Percentiles rank a stretch among this genome's conserved stretches.
These are phyloP conservation scores for Ogataea populi-albae DNA, from an alignment of 805 yeast genomes.

Conservation along the genomic window DNA sequence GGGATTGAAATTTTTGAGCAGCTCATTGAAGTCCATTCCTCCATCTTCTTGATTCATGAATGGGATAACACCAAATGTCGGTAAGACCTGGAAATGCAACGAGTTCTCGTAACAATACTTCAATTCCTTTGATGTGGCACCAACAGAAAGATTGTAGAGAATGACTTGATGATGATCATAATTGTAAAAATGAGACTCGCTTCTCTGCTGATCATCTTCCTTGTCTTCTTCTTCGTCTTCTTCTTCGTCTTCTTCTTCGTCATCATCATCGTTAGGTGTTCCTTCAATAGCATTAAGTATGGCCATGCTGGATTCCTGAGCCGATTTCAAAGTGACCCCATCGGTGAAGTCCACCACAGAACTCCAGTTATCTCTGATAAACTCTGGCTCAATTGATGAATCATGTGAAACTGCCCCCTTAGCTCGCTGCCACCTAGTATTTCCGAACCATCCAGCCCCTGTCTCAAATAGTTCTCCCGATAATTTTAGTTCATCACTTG, in stretches of 20 bases:
- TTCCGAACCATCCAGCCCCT: constrained; percentile 97
- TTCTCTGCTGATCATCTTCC: constrained; percentile 37
- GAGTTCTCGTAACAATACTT: constrained; percentile 76
- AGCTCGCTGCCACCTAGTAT: constrained; percentile 93
- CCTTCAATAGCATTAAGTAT: constrained; percentile 64
- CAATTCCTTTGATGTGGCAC: constrained; percentile 76
- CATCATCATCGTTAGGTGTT: constrained; percentile 41
- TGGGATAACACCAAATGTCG: constrained; percentile 88
- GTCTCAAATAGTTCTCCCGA: constrained; percentile 85
- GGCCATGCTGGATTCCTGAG: constrained; percentile 78
- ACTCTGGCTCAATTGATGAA: constrained; percentile 58
- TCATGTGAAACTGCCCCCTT: constrained; percentile 72
- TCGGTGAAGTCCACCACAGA: constrained; percentile 63
- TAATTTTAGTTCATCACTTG: constrained; percentile 66
- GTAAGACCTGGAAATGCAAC: constrained; percentile 77
- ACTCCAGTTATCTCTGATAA: constrained; percentile 63
- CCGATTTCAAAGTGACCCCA: constrained; percentile 51
- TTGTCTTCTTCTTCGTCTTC: constrained; percentile 45
- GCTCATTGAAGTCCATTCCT: constrained; percentile 53
- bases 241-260: constrained; percentile 42
- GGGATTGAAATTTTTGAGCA: constrained; percentile 82
- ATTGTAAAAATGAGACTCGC: constrained; percentile 43
- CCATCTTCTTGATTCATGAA: constrained; percentile 63
- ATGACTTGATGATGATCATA: constrained; percentile 71
- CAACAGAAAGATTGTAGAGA: constrained; percentile 85